Conservation (phyloP, 352 stramenopile genomes). For the Aphanomyces stellatus region DNA sequence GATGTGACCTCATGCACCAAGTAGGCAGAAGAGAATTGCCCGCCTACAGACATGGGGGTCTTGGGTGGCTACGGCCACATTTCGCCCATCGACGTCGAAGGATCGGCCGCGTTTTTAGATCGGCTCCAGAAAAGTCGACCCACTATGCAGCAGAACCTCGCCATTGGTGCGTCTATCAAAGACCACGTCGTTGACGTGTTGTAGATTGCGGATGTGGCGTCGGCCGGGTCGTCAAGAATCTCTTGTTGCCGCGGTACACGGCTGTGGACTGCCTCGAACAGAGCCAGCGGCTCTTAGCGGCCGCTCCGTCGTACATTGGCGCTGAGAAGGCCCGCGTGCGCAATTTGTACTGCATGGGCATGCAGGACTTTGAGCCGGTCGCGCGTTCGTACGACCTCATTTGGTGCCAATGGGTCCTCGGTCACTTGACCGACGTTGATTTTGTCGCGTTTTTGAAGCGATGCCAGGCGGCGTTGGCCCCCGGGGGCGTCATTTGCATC, state of each 20-base stretch:
- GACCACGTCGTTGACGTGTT: conserved; percentile 26
- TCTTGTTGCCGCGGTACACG: conserved; percentile 85
- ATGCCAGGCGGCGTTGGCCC: conserved; percentile 56
- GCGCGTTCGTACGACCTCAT: conserved; percentile 88
- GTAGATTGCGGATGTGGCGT: conserved; percentile 89
- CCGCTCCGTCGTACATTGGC: conserved; percentile 83
- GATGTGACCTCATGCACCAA: background rate
- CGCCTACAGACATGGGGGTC: conserved; percentile 89
- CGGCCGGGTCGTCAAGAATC: conserved; percentile 90
- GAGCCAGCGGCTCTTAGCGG: conserved; percentile 83
- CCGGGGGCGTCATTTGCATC: conserved; percentile 61
- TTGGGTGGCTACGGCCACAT: conserved; percentile 87
- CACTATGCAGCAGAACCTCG: conserved; percentile 24
- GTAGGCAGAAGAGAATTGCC: conserved; percentile 87
- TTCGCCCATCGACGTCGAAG: conserved; percentile 66
- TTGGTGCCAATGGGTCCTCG: conserved; percentile 96
- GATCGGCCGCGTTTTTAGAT: conserved; percentile 43
- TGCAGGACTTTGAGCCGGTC: conserved; percentile 85
- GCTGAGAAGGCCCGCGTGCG: conserved; percentile 30
- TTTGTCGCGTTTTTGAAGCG: conserved; percentile 88
- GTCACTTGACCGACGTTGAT: conserved; percentile 93
- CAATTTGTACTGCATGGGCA: conserved; percentile 83
- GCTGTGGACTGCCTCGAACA: conserved; percentile 93
- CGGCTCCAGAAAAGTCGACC: conserved; percentile 33
- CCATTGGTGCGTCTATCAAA: conserved; percentile 5